Conservation (phyloP, 2,329 filamentous ascomycete genomes). For the Ciborinia camelliae region DNA sequence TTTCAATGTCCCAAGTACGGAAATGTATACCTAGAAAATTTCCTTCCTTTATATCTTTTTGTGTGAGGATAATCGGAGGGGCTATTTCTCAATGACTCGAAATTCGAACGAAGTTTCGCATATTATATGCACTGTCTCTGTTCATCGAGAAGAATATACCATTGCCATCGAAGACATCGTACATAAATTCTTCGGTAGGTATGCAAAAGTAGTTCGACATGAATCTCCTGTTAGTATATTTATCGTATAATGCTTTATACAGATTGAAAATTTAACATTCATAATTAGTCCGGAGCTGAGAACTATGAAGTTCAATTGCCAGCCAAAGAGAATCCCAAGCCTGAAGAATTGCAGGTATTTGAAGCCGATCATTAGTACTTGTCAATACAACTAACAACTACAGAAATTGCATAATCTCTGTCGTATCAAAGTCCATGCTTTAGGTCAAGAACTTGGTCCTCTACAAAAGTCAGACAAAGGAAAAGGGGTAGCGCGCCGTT, state of each 20-base stretch:
- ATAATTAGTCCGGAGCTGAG: background rate
- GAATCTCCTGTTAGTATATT: background rate
- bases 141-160: background rate
- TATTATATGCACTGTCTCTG: constrained; percentile 5
- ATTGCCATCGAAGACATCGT: constrained; percentile 6
- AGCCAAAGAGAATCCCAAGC: background rate
- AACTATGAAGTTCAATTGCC: background rate
- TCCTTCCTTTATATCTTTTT: background rate
- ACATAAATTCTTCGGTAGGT: background rate
- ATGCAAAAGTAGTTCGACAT: background rate
- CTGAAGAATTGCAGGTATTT: background rate
- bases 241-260: too few relatives aligned
- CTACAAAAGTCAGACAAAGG: background rate
- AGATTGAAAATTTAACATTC: background rate
- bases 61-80: background rate
- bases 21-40: too few relatives aligned
- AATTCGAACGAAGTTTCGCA: background rate
- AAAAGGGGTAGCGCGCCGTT: background rate
- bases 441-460: background rate
- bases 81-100: background rate
- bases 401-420: constrained; percentile 8
- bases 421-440: background rate
- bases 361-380: background rate
- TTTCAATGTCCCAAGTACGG: background rate
- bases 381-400: background rate